These are phyloP conservation scores for Chrysosporium queenslandicum DNA, from an alignment of 2,329 filamentous ascomycete species.

Conservation along the genomic window DNA sequence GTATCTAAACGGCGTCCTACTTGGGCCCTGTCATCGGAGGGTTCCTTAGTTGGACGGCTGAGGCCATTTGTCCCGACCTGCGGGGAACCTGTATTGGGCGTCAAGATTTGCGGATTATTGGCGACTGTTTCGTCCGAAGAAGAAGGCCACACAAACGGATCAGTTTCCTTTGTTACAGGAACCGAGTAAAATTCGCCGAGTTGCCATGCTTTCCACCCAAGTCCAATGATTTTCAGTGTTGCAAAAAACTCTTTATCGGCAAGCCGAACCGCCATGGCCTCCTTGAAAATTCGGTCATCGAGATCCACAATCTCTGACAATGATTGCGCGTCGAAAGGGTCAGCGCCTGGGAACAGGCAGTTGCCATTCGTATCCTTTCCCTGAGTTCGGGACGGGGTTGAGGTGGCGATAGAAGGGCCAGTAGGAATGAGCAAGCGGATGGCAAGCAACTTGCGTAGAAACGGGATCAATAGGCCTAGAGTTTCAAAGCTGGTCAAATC, in stretches of 20 bases:
- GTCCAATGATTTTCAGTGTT: conserved; percentile 28
- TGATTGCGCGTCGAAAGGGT: conserved; percentile 16
- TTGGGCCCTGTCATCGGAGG: background rate
- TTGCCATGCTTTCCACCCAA: conserved; percentile 34
- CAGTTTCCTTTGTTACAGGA: conserved; percentile 16
- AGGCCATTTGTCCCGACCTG: background rate
- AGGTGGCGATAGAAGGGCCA: background rate
- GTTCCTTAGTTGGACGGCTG: background rate
- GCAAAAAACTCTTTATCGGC: conserved; percentile 27
- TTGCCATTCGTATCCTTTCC: background rate
- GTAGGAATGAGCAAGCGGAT: conserved; percentile 35
- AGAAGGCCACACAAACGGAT: background rate
- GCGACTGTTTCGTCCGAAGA: background rate
- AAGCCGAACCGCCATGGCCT: conserved; percentile 26
- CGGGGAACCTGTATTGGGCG: background rate
- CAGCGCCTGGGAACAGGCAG: background rate
- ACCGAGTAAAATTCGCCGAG: conserved; percentile 31
- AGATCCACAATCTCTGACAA: conserved; percentile 31
- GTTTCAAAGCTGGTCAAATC: conserved; percentile 34
- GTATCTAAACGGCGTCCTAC: background rate
- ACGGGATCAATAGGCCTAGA: conserved; percentile 32
- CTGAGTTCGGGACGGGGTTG: conserved; percentile 8
- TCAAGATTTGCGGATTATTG: background rate
- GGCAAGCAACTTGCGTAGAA: conserved; percentile 33
- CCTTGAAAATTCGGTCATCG: conserved; percentile 28